phyloP scores from a whole-genome alignment of 2,329 filamentous ascomycete genomes.

The Chalaropsis thielavioides region DNA sequence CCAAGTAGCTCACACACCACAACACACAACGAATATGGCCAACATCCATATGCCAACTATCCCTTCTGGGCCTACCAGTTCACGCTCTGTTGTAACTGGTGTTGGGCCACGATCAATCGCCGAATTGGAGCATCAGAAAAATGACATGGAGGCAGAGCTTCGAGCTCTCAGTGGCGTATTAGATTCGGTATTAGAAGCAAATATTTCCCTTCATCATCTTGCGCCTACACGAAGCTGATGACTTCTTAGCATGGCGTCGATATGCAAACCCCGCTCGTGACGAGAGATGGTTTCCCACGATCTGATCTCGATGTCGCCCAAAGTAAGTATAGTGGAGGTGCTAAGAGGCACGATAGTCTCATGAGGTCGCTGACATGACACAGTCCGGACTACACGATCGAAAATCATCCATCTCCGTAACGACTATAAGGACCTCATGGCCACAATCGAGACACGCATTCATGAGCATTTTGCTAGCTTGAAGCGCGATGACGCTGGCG shows the following conservation, averaged over 20 bases:
- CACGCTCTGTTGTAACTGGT: slow-evolving; percentile 44
- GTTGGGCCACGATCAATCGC: slow-evolving; percentile 52
- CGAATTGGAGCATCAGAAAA: slow-evolving; percentile 73
- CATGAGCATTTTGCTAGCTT: slow-evolving; percentile 67
- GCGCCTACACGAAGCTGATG: not conserved
- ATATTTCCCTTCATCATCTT: slow-evolving; percentile 8
- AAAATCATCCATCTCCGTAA: slow-evolving; percentile 82
- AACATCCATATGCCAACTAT: slow-evolving; percentile 45
- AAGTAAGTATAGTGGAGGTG: slow-evolving; percentile 40
- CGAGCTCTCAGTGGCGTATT: slow-evolving; percentile 71
- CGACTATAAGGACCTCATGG: slow-evolving; percentile 86
- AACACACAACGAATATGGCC: slow-evolving; percentile 30
- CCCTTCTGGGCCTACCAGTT: slow-evolving; percentile 60
- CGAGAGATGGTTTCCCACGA: slow-evolving; percentile 80
- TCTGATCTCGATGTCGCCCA: slow-evolving; percentile 91
- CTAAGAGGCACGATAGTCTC: not conserved
- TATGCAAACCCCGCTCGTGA: slow-evolving; percentile 80
- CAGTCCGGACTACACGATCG: slow-evolving; percentile 76
- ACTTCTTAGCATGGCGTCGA: slow-evolving; percentile 64
- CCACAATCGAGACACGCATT: slow-evolving; percentile 65
- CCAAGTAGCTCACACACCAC: not conserved
- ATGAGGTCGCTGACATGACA: slow-evolving; percentile 18
- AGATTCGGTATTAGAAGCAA: slow-evolving; percentile 51
- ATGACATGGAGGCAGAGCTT: slow-evolving; percentile 72
- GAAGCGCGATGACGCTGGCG: not conserved